Conservation (phyloP, 805 yeast genomes). For the Torulaspora gathmanii region DNA sequence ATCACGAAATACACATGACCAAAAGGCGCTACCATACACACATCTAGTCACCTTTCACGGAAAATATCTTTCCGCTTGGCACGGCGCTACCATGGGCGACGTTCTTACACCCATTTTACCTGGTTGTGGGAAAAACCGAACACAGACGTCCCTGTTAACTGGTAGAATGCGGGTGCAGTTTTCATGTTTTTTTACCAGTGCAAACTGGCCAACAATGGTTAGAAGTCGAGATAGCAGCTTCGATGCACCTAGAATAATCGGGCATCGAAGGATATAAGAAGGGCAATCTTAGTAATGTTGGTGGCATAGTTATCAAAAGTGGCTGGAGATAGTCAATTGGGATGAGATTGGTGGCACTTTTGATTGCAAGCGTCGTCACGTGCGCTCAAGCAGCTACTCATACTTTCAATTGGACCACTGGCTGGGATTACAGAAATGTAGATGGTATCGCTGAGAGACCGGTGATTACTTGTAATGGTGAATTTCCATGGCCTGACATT, state of each 20-base stretch:
- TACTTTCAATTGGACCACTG: conserved; percentile 58
- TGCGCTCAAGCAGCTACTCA: conserved; percentile 41
- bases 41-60: background rate
- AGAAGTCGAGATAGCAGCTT: background rate
- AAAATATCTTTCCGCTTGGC: too few relatives aligned
- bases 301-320: background rate
- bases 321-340: background rate
- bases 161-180: background rate
- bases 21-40: background rate
- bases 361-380: conserved; percentile 1
- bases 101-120: background rate
- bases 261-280: background rate
- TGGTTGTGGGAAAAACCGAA: too few relatives aligned
- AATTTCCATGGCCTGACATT: conserved; percentile 83
- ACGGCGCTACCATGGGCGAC: background rate
- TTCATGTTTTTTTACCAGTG: background rate
- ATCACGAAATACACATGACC: background rate
- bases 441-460: conserved; percentile 41
- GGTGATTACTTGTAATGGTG: conserved; percentile 44
- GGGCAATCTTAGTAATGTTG: too few relatives aligned
- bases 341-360: background rate
- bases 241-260: background rate
- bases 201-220: too few relatives aligned
- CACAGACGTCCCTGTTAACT: too few relatives aligned
- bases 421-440: conserved; percentile 47